phyloP scores from a whole-genome alignment of 148 eudicot genomes.

The Persicaria maculosa region DNA sequence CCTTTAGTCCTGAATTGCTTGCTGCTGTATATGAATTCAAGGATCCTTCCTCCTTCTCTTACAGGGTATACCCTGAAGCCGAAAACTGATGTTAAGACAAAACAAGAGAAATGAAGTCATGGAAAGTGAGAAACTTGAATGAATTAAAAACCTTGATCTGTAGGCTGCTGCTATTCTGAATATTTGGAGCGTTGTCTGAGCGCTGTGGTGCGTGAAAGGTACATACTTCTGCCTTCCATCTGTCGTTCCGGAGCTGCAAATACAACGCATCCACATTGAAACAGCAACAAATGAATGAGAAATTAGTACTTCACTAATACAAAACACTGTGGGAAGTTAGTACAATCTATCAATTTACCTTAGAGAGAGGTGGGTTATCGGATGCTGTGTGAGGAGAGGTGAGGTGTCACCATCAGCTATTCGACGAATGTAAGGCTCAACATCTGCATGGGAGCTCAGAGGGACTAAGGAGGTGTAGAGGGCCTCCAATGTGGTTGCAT shows the following conservation, averaged over 20 bases:
- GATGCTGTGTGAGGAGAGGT: constrained; percentile 53
- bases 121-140: background rate
- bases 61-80: constrained; percentile 49
- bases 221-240: constrained; percentile 72
- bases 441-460: constrained; percentile 54
- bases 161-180: constrained; percentile 63
- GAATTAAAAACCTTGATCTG: constrained; percentile 63
- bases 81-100: background rate
- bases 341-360: constrained; percentile 26
- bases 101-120: background rate
- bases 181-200: constrained; percentile 58
- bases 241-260: constrained; percentile 71
- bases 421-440: constrained; percentile 61
- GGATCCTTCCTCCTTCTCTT: constrained; percentile 47
- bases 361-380: constrained; percentile 57
- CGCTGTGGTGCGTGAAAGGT: constrained; percentile 62
- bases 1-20: constrained; percentile 60
- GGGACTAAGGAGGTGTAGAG: constrained; percentile 53
- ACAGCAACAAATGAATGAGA: background rate
- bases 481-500: constrained; percentile 29
- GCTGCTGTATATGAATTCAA: constrained; percentile 75
- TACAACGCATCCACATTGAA: background rate
- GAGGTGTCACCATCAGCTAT: constrained; percentile 56
- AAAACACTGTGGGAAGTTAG: background rate
- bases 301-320: background rate